Conservation (phyloP, 2,329 filamentous ascomycete species). For the Alternaria conjuncta region DNA sequence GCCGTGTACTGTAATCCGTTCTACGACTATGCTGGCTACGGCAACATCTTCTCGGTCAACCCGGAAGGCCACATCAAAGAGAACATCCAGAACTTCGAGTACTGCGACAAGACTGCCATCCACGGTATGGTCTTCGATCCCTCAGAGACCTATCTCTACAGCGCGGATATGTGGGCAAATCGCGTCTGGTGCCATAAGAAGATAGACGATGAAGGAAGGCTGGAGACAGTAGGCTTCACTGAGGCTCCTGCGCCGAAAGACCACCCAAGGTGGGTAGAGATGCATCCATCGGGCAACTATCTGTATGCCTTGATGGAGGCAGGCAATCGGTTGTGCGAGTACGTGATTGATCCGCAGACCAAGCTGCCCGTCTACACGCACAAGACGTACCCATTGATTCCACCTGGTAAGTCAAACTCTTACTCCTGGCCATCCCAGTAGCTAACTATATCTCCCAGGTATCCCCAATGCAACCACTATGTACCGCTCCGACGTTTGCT, state of each 20-base stretch:
- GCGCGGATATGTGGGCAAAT: constrained; percentile 77
- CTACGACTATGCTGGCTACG: constrained; percentile 82
- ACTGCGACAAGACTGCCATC: constrained; percentile 73
- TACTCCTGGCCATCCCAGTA: not conserved
- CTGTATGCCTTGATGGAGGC: constrained; percentile 89
- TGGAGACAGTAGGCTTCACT: constrained; percentile 74
- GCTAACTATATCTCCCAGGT: constrained; percentile 22
- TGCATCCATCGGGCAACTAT: constrained; percentile 78
- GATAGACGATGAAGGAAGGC: constrained; percentile 62
- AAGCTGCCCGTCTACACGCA: constrained; percentile 80
- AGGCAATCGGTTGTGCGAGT: constrained; percentile 83
- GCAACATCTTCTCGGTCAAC: constrained; percentile 75
- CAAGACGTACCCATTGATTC: constrained; percentile 78
- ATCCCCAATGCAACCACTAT: constrained; percentile 61
- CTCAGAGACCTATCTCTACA: constrained; percentile 76
- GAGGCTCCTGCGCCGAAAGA: constrained; percentile 74
- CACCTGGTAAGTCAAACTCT: constrained; percentile 66
- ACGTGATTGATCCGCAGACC: constrained; percentile 75
- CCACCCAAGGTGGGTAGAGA: constrained; percentile 87
- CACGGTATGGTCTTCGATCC: constrained; percentile 85
- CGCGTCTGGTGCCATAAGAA: constrained; percentile 87
- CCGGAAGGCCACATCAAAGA: constrained; percentile 62
- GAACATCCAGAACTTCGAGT: constrained; percentile 76
- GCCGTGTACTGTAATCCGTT: constrained; percentile 90
- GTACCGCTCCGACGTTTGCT: constrained; percentile 87